Evolutionary conservation across 139 green algal species (phyloP), one percentile per base, ranked within the genome.

Genomic region (Chlamydomonas sphaeroides): DNA sequence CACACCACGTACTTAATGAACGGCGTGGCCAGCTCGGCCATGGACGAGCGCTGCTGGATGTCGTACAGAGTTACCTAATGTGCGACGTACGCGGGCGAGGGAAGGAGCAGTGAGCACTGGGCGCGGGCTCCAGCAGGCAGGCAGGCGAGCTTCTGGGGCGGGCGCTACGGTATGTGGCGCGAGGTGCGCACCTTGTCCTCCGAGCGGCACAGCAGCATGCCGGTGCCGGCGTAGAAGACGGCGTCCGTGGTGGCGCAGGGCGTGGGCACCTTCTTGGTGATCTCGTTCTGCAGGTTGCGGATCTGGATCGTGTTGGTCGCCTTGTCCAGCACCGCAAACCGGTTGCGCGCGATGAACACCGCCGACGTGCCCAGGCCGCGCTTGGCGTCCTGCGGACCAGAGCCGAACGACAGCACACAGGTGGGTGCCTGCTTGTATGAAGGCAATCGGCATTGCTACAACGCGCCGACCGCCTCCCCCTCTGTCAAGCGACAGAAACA

Each of bases 1-100:
- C 97, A 99, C 49, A 99, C 94, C 39, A 98, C 95, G 77, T 99
- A 99, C 93, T 99, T 99, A 84, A 98, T 86, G 78, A 92, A 92
- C n/a, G 97, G 94, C 4, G 94, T 96, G 82, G 88, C 83, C 45
- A 99, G 87, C 91, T 99, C 97, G 1, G 90, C 96, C 41, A 98
- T 71, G 35, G 88, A 84, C 23, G 84, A 92, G 74, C 97, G 92
- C 92, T 99, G 96, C 95, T 99, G 97, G 49, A 99, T 93, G 83
- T 99, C 97, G 89, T 98, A 98, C 84, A 99, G 90, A 28, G 95
- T 95, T 62, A 99, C 89, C 91, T 94, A 90, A n/a, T n/a, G n/a
- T n/a, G n/a, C n/a, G n/a, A n/a, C n/a, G n/a, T n/a, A n/a, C n/a
- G n/a, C n/a, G n/a, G n/a, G n/a, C n/a, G n/a, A n/a, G n/a, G n/a